A percentile compares a stretch with the other conserved stretches of the same genome.
phyloP scores from a whole-genome alignment of 345 rosid genomes.

The Eucalyptus melliodora region DNA sequence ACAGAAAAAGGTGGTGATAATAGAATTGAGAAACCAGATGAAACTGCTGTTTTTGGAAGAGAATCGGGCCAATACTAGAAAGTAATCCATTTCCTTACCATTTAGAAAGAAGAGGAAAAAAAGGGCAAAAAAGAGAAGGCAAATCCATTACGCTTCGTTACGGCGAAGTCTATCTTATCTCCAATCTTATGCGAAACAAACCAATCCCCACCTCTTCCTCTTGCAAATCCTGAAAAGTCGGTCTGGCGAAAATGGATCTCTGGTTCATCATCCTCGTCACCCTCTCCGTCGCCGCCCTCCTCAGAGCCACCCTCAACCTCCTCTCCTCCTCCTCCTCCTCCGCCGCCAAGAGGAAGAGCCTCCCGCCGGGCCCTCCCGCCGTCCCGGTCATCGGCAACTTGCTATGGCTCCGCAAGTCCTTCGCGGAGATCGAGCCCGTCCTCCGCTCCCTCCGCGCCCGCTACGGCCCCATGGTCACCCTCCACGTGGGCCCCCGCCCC shows the following conservation, averaged over 20 bases:
- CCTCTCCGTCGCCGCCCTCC: background rate
- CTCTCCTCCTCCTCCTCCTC: background rate
- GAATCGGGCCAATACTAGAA: background rate
- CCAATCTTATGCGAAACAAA: background rate
- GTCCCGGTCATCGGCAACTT: background rate
- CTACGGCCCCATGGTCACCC: background rate
- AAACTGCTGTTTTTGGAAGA: background rate
- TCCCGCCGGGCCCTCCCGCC: background rate
- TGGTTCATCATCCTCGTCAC: background rate
- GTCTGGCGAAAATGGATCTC: background rate
- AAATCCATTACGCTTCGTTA: background rate
- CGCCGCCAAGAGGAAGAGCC: background rate
- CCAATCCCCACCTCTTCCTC: background rate
- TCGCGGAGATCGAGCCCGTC: background rate
- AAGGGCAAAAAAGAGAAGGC: background rate
- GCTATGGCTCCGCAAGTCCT: background rate
- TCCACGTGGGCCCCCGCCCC: background rate
- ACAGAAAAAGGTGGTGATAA: background rate
- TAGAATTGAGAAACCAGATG: background rate
- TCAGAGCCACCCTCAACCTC: background rate
- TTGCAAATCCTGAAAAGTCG: background rate
- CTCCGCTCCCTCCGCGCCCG: background rate
- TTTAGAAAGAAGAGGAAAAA: background rate
- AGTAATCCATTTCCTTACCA: background rate
- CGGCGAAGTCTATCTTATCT: background rate